Base-by-base conservation (phyloP, 495 filamentous ascomycete genomes). In the Pseudotulostoma volvatum region DNA sequence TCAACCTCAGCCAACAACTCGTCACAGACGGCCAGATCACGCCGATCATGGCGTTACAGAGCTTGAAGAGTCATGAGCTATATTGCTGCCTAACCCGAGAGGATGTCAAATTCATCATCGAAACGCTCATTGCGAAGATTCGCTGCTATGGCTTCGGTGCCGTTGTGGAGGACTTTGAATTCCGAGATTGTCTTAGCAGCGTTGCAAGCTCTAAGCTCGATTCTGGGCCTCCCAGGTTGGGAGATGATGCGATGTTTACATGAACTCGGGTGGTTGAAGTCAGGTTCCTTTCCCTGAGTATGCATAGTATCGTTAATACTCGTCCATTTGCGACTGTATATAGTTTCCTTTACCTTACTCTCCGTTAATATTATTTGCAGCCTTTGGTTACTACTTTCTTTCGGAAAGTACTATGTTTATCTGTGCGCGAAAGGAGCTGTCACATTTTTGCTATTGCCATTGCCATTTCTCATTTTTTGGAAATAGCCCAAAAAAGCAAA, bases 1-100 rank as follows among this genome's bases (percentile, higher is more conserved):
- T 94, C 37, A 79, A 93, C 53, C 67, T 93, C 37, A 92, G 85
- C 60, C 72, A 76, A 48, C 71, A 80, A 46, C 68, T 96, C 4
- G 77, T 88, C 41, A 73, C 92, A 0, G 85, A 93, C 43, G 83
- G 84, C 17, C 90, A 97, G 58, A 80, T 97, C 53, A 94, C 88
- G n/a, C 90, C 90, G 0, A 79, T 95, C 39, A 90, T 90, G 84
- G 87, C 87, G 1, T 87, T 88, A 70, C 78, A 84, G 42, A 77
- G 77, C 56, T 68, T 97, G 19, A 67, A 82, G 34, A 67, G 65
- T 34, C 76, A 95, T 55, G 72, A 76, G 42, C 59, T 77, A 34
- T 73, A 87, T 39, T 44, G 42, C 2, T 68, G 77, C 40, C 53
- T 97, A 46, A 71, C 60, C 33, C 52, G 52, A 34, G 70, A 74